phyloP scores from a whole-genome alignment of 495 filamentous ascomycete species.

The Aspergillus haitiensis region DNA sequence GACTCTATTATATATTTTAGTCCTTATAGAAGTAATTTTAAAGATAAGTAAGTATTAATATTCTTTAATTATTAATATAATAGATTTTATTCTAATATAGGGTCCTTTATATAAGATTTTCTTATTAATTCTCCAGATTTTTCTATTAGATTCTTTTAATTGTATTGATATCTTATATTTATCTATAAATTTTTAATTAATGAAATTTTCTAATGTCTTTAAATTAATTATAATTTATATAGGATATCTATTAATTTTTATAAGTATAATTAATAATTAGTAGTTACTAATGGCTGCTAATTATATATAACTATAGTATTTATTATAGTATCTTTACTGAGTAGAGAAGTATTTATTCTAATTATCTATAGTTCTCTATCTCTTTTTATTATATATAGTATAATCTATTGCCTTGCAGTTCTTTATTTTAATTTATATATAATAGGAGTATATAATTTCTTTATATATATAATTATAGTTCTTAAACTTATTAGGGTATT shows the following conservation, averaged over 20 bases:
- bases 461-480: too few relatives aligned
- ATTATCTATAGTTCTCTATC: neutral
- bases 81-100: too few relatives aligned
- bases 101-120: too few relatives aligned
- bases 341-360: neutral
- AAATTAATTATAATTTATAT: neutral
- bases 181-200: conserved; percentile 16
- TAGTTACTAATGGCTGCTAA: too few relatives aligned
- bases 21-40: too few relatives aligned
- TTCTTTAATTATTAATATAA: too few relatives aligned
- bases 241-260: neutral
- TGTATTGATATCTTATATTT: conserved; percentile 9
- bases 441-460: neutral
- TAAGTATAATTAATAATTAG: too few relatives aligned
- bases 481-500: neutral
- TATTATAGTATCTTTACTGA: too few relatives aligned
- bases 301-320: too few relatives aligned
- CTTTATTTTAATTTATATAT: neutral
- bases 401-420: neutral
- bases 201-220: conserved; percentile 12
- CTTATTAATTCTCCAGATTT: conserved; percentile 2
- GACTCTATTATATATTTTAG: too few relatives aligned
- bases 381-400: neutral
- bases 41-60: too few relatives aligned
- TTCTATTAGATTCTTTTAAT: neutral